Conservation (phyloP, 495 filamentous ascomycete genomes). For the Penicillium turbatum region DNA sequence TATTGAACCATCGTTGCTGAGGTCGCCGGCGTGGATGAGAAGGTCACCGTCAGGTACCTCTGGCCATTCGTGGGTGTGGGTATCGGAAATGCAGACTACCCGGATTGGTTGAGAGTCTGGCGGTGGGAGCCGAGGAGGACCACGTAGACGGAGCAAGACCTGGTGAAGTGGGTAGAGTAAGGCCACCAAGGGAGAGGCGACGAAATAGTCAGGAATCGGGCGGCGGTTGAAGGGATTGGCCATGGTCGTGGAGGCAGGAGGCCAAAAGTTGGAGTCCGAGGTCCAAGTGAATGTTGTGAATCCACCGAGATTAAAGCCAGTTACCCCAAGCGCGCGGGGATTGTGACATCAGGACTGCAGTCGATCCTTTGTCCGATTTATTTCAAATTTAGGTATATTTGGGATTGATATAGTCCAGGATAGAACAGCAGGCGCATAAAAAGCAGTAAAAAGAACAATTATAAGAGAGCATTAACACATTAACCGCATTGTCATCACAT, state of each 20-base stretch:
- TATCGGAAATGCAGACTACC: slow-evolving; percentile 88
- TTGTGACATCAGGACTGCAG: slow-evolving; percentile 1
- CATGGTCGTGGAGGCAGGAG: slow-evolving; percentile 22
- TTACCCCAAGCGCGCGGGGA: slow-evolving; percentile 5
- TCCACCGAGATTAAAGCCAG: background rate
- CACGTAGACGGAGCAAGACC: slow-evolving; percentile 59
- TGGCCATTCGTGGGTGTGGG: slow-evolving; percentile 63
- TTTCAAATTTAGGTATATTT: background rate
- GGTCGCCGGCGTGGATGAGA: slow-evolving; percentile 84
- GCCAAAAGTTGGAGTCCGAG: background rate
- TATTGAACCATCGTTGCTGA: slow-evolving; percentile 67
- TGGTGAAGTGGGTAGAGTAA: slow-evolving; percentile 55
- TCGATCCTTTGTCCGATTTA: background rate
- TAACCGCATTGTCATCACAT: no score
- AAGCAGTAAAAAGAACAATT: no score
- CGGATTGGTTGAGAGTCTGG: slow-evolving; percentile 54
- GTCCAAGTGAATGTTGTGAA: slow-evolving; percentile 1
- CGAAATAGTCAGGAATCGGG: slow-evolving; percentile 40
- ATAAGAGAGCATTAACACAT: no score
- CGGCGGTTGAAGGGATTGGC: slow-evolving; percentile 47
- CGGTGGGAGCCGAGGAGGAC: slow-evolving; percentile 52
- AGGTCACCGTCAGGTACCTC: slow-evolving; percentile 74
- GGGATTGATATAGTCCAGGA: background rate
- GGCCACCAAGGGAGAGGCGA: slow-evolving; percentile 47
- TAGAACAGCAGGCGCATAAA: background rate